phyloP scores from a whole-genome alignment of 2,329 filamentous ascomycete genomes.

The Aspergillaceae sp. region DNA sequence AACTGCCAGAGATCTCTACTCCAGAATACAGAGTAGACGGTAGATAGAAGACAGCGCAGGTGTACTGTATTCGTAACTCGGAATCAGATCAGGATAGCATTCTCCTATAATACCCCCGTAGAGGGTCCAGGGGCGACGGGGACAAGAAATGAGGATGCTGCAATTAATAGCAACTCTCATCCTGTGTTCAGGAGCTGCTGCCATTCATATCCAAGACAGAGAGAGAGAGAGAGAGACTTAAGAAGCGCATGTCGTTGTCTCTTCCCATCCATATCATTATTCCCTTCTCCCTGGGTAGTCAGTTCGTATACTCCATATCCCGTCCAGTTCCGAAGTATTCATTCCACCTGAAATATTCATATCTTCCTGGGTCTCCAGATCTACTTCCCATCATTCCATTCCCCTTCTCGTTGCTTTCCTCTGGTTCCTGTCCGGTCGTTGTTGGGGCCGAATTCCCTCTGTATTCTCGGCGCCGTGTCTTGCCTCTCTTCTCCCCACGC shows the following conservation, averaged over 20 bases:
- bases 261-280: not conserved
- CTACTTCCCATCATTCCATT: not conserved
- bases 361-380: not conserved
- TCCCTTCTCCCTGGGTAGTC: not conserved
- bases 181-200: not conserved
- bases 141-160: not conserved
- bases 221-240: not conserved
- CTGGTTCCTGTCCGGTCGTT: not conserved
- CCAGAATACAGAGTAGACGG: too few species aligned
- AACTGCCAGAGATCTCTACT: too few species aligned
- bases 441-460: too few species aligned
- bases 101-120: not conserved
- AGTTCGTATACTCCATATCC: not conserved
- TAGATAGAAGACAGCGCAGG: too few species aligned
- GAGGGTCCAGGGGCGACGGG: slow-evolving; percentile 1
- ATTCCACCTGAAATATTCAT: not conserved
- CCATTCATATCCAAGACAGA: not conserved
- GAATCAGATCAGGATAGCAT: too few species aligned
- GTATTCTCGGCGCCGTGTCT: too few species aligned
- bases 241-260: not conserved
- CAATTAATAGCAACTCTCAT: not conserved
- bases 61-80: too few species aligned
- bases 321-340: not conserved
- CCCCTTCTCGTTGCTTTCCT: not conserved
- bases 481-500: too few species aligned